Evolutionary conservation across 140 eudicot species (phyloP).

Genomic region (Erigeron philadelphicus): DNA sequence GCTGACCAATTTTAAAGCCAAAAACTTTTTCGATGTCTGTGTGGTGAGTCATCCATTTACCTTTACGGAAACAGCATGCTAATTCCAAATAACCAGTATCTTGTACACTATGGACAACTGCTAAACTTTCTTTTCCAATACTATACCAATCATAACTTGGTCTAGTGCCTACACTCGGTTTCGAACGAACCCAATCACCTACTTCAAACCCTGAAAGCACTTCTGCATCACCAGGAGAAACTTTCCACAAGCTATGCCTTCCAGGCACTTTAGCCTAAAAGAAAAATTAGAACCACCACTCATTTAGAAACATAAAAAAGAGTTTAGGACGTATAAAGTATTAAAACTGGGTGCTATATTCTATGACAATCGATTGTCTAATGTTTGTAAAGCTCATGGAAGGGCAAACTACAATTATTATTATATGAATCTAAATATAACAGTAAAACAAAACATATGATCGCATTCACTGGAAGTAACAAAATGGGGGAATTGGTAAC

Average conservation of each 20-base stretch:
- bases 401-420: too few relatives aligned
- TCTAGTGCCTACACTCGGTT: constrained; percentile 83
- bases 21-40: constrained; percentile 72
- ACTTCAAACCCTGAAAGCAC: constrained; percentile 83
- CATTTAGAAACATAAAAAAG: constrained; percentile 14
- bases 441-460: background rate
- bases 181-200: constrained; percentile 98
- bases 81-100: constrained; percentile 82
- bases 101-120: constrained; percentile 85
- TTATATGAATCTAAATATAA: too few relatives aligned
- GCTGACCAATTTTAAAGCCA: constrained; percentile 77
- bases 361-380: background rate
- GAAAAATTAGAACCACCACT: constrained; percentile 1
- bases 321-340: background rate
- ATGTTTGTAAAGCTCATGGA: too few relatives aligned
- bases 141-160: constrained; percentile 94
- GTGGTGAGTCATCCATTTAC: constrained; percentile 65
- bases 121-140: constrained; percentile 80
- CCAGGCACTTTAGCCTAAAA: constrained; percentile 83
- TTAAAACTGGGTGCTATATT: background rate
- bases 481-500: background rate
- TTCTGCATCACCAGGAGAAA: constrained; percentile 97
- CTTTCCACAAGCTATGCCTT: constrained; percentile 74
- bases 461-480: background rate
- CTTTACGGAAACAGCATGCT: constrained; percentile 93